These are phyloP conservation scores for Epichloe coenophiala DNA, from an alignment of 2,329 filamentous ascomycete genomes.

Conservation along the genomic window DNA sequence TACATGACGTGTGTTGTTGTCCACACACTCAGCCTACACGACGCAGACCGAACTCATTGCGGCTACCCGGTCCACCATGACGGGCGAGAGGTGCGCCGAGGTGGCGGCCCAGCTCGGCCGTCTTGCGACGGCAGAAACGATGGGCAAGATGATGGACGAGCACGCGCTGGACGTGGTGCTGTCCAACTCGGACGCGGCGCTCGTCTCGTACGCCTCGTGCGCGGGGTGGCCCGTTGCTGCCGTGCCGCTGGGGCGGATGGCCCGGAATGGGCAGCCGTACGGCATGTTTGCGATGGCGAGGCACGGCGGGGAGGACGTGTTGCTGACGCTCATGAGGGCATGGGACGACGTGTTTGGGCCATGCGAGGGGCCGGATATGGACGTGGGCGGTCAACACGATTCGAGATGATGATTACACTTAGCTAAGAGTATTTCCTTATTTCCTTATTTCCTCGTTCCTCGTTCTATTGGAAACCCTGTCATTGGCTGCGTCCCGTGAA, in stretches of 20 bases:
- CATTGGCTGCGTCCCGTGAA: no score
- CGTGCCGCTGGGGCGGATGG: neutral
- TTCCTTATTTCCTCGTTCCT: no score
- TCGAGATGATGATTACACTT: no score
- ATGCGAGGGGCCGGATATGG: no score
- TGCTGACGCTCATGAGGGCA: constrained; percentile 1
- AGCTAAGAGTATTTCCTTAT: no score
- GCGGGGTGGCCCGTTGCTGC: neutral
- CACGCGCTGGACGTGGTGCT: neutral
- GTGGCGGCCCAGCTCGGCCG: neutral
- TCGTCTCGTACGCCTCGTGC: neutral
- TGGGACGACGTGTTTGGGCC: neutral
- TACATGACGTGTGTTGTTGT: neutral
- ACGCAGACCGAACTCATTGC: neutral
- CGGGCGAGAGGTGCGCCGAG: neutral
- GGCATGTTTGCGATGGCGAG: constrained; percentile 2
- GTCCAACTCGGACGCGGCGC: neutral
- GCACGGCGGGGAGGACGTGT: neutral
- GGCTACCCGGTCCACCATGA: neutral
- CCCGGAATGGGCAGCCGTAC: constrained; percentile 2
- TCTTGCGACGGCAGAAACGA: neutral
- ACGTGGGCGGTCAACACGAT: no score
- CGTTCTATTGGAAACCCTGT: no score
- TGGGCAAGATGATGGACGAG: neutral
- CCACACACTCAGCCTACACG: neutral